phyloP scores from a whole-genome alignment of 2,329 filamentous ascomycete genomes.

The Sordariomycetes sp. region DNA sequence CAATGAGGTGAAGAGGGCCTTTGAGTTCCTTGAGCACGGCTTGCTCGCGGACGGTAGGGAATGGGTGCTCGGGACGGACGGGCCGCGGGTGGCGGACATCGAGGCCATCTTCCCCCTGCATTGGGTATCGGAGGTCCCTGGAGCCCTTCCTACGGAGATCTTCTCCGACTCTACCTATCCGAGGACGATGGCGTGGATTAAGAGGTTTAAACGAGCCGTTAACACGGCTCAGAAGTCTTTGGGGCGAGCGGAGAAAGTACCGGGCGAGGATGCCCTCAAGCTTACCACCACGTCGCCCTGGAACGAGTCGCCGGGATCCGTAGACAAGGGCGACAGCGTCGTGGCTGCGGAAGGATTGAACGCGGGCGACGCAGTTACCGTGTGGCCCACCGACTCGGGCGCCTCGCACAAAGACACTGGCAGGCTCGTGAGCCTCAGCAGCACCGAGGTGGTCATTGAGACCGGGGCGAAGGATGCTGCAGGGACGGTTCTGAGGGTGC shows the following conservation, averaged over 20 bases:
- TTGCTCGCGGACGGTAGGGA: slow-evolving; percentile 54
- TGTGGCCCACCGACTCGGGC: slow-evolving; percentile 55
- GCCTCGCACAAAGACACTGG: slow-evolving; percentile 48
- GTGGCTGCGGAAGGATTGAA: slow-evolving; percentile 33
- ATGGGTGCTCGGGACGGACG: slow-evolving; percentile 47
- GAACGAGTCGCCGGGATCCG: slow-evolving; percentile 24
- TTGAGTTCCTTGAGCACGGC: slow-evolving; percentile 49
- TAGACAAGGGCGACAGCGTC: slow-evolving; percentile 38
- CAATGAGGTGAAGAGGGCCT: slow-evolving; percentile 38
- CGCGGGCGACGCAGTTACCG: slow-evolving; percentile 41
- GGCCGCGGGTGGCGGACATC: slow-evolving; percentile 53
- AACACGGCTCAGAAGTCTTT: slow-evolving; percentile 24
- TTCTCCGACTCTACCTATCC: slow-evolving; percentile 46
- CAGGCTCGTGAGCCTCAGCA: slow-evolving; percentile 37
- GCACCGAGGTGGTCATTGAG: slow-evolving; percentile 48
- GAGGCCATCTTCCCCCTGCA: slow-evolving; percentile 59
- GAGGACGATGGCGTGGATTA: slow-evolving; percentile 51
- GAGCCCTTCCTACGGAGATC: slow-evolving; percentile 38
- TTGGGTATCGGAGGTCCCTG: slow-evolving; percentile 49
- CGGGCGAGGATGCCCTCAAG: slow-evolving; percentile 41
- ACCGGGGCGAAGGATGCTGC: slow-evolving; percentile 27
- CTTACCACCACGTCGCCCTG: slow-evolving; percentile 33
- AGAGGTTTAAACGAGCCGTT: slow-evolving; percentile 43
- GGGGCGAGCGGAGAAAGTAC: slow-evolving; percentile 27
- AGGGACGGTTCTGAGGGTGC: slow-evolving; percentile 34